Base-by-base conservation (phyloP, 495 filamentous ascomycete genomes). In the Aspergillus affinis region DNA sequence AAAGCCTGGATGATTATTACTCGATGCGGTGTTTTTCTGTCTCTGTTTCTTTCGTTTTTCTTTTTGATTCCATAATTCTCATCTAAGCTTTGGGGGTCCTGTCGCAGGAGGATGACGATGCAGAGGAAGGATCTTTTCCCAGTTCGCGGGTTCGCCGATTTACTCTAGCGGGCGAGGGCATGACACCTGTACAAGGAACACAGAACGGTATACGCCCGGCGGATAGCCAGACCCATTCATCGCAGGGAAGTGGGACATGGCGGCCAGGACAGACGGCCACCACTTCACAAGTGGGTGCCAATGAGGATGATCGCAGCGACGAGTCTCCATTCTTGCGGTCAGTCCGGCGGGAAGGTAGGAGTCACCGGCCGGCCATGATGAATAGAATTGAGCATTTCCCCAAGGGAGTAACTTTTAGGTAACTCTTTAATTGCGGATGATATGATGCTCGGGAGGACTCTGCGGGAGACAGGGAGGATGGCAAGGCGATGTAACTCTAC, bases 21-120 rank as follows among this genome's bases (percentile, higher is more conserved):
- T 41, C 9, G 36, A 41, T 41, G 13, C 12, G 13, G 13, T 26
- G 12, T 15, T 41, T 15, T 41, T 41, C 12, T 17, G 1, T 12
- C 4, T 30, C 8, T 30, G 29, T 30, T 30, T 30, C 29, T 30
- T 30, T 30, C 29, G 8, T 4, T 36, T 8, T 36, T 36, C 32
- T 36, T 36, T 8, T 13, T 13, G 29, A 8, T 26, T 26, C 23
- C 23, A 26, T n/a, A 26, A 4, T 32, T 32, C 29, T 32, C 36
- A 41, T 41, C 36, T 41, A 41, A 41, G 36, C 36, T 41, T 41
- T 41, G 36, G 36, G 36, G 36, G 36, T 41, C 36, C 56, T 41
- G 15, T 26, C 47, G 23, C 32, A 21, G 49, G 36, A 44, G 19
- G 19, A 62, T 46, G 19, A 21, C 27, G 48, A 53, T 50, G 49